phyloP scores from a whole-genome alignment of 768 basidiomycete genomes.

The Obba rivulosa region DNA sequence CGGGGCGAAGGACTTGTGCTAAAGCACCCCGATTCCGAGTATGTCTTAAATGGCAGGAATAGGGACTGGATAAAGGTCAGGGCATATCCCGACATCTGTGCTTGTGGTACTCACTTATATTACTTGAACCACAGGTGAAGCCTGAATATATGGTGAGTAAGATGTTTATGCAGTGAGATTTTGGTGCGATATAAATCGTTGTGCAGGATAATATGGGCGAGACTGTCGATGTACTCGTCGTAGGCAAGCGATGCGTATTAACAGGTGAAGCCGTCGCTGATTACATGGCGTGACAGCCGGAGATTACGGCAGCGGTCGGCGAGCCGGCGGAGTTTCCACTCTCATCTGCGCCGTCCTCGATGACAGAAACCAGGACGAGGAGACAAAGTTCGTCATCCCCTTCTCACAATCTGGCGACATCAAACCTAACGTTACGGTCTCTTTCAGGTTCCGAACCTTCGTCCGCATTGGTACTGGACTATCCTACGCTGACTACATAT shows the following conservation, averaged over 20 bases:
- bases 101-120: neutral
- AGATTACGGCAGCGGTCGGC: conserved; percentile 81
- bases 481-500: conserved; percentile 79
- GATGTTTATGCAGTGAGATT: neutral
- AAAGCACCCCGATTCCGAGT: conserved; percentile 78
- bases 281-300: conserved; percentile 48
- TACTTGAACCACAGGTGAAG: conserved; percentile 48
- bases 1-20: conserved; percentile 93
- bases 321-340: conserved; percentile 86
- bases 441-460: conserved; percentile 73
- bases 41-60: conserved; percentile 82
- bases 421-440: conserved; percentile 42
- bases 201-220: conserved; percentile 84
- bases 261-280: neutral
- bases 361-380: conserved; percentile 53
- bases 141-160: conserved; percentile 76
- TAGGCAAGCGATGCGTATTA: conserved; percentile 49
- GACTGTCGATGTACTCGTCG: conserved; percentile 86
- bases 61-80: conserved; percentile 89
- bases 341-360: conserved; percentile 87
- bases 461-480: conserved; percentile 89
- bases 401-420: neutral
- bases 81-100: neutral
- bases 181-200: neutral
- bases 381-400: conserved; percentile 46